A percentile compares a stretch with the other conserved stretches of the same genome.
phyloP scores from a whole-genome alignment of 2,329 filamentous ascomycete species.

The Xylaria sp. region DNA sequence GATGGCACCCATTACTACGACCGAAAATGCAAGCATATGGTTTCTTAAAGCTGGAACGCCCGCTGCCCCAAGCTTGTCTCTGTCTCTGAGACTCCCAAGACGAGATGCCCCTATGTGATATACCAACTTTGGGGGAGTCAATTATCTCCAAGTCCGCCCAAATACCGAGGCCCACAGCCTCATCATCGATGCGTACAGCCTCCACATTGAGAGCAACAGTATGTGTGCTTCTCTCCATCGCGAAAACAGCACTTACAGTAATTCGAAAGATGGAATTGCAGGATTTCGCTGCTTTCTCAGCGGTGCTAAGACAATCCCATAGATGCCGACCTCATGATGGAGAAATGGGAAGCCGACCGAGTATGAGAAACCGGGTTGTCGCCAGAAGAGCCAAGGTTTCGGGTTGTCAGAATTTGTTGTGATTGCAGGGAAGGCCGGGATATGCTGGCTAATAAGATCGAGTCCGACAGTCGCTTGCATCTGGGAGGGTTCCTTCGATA shows the following conservation, averaged over 20 bases:
- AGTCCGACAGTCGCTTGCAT: slow-evolving; percentile 48
- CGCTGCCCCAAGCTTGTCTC: slow-evolving; percentile 47
- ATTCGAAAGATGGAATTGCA: slow-evolving; percentile 36
- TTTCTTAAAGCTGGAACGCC: slow-evolving; percentile 63
- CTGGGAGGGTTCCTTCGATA: slow-evolving; percentile 2
- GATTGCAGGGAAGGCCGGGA: slow-evolving; percentile 43
- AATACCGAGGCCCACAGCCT: slow-evolving; percentile 58
- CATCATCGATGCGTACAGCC: slow-evolving; percentile 60
- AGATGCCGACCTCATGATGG: slow-evolving; percentile 61
- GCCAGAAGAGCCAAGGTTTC: neutral
- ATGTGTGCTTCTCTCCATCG: slow-evolving; percentile 43
- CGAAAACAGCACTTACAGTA: slow-evolving; percentile 49
- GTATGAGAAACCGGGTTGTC: slow-evolving; percentile 51
- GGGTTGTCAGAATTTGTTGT: no score
- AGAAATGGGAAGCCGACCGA: slow-evolving; percentile 50
- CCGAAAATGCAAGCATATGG: slow-evolving; percentile 60
- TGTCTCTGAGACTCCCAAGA: no score
- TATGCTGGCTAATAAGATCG: slow-evolving; percentile 47
- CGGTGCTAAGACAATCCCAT: slow-evolving; percentile 39
- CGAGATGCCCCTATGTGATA: slow-evolving; percentile 35
- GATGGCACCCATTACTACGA: slow-evolving; percentile 54
- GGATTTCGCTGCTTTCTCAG: slow-evolving; percentile 55
- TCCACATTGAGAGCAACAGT: slow-evolving; percentile 57
- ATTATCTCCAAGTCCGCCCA: slow-evolving; percentile 57
- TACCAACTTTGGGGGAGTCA: slow-evolving; percentile 55